Conservation (phyloP, 768 basidiomycete genomes). For the Amanita rubescens region DNA sequence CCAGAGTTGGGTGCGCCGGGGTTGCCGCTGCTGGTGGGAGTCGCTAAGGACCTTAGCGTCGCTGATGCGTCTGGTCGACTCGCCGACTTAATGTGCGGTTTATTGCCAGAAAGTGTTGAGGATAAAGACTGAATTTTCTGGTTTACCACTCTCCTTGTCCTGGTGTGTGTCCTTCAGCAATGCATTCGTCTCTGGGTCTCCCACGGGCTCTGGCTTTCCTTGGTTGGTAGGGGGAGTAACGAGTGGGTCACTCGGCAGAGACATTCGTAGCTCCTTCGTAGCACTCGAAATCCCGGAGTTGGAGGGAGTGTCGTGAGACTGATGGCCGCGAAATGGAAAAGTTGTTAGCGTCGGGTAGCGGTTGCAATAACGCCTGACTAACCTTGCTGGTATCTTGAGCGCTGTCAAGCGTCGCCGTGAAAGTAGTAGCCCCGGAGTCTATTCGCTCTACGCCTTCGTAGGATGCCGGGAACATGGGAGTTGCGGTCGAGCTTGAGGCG, state of each 20-base stretch:
- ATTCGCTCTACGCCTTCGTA: background rate
- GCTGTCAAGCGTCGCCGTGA: background rate
- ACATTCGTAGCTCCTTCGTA: background rate
- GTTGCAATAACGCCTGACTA: background rate
- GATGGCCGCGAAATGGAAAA: background rate
- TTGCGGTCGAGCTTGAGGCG: background rate
- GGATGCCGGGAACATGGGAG: constrained; percentile 3
- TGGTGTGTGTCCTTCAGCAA: background rate
- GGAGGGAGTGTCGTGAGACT: background rate
- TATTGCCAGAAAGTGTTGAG: constrained; percentile 15
- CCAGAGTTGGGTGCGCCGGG: constrained; percentile 13
- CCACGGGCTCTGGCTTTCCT: background rate
- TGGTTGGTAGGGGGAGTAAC: background rate
- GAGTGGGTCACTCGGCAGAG: background rate
- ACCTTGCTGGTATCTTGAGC: background rate
- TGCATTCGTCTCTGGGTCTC: background rate
- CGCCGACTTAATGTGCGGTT: constrained; percentile 9
- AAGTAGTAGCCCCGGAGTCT: background rate
- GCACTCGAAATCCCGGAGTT: background rate
- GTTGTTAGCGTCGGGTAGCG: background rate
- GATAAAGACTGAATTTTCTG: constrained; percentile 21
- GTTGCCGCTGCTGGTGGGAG: constrained; percentile 13
- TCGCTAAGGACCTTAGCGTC: constrained; percentile 13
- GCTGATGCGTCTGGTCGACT: constrained; percentile 10
- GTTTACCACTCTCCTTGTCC: constrained; percentile 14